Evolutionary conservation across 148 eudicot genomes (phyloP).

Genomic region (Persicaria tinctoria): DNA sequence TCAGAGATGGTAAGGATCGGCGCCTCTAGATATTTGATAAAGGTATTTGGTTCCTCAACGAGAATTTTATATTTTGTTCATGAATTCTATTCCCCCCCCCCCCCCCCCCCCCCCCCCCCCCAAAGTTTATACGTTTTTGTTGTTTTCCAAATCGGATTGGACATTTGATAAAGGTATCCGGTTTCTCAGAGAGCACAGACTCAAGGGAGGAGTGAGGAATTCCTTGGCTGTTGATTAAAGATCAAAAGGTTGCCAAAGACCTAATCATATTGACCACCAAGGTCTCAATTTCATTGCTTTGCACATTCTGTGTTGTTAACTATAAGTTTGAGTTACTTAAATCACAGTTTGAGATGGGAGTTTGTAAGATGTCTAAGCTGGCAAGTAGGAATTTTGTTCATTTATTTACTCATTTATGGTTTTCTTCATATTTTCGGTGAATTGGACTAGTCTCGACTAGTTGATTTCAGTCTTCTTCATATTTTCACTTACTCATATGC

Average conservation of each 20-base stretch:
- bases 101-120: not conserved
- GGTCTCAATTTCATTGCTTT: conserved; percentile 22
- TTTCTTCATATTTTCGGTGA: not conserved
- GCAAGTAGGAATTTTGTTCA: not conserved
- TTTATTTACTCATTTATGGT: not conserved
- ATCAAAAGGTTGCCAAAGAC: conserved; percentile 46
- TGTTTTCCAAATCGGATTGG: not conserved
- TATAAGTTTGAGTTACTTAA: not conserved
- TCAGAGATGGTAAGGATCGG: no score
- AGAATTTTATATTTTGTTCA: no score
- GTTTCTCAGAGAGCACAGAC: conserved; percentile 80
- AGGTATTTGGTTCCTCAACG: no score
- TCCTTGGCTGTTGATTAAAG: conserved; percentile 68
- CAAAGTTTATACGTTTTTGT: not conserved
- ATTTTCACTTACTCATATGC: no score
- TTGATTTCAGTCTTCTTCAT: not conserved
- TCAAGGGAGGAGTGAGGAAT: conserved; percentile 86
- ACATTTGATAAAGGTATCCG: conserved; percentile 51
- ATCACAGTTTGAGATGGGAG: not conserved
- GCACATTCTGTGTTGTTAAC: conserved; percentile 10
- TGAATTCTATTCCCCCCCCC: not conserved
- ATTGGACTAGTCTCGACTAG: not conserved
- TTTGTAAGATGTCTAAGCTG: not conserved
- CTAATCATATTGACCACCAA: conserved; percentile 31
- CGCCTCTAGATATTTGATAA: no score